A percentile compares a stretch with the other conserved stretches of the same genome.
These are phyloP conservation scores for Xylariomycetidae sp. DNA, from an alignment of 2,329 filamentous ascomycete genomes.

Conservation along the genomic window DNA sequence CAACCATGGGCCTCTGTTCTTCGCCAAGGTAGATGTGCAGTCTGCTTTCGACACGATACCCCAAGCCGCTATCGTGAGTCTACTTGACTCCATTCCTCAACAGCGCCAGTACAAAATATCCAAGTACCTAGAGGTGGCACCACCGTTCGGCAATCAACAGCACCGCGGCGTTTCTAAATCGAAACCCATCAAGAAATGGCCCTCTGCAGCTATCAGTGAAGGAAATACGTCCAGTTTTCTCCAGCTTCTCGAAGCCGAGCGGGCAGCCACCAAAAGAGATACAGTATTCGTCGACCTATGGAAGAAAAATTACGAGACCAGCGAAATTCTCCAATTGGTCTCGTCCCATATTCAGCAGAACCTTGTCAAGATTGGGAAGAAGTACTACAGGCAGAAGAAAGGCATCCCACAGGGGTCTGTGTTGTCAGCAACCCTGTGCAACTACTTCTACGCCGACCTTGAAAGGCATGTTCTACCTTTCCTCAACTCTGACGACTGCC, in stretches of 20 bases:
- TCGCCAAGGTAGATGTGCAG: constrained; percentile 88
- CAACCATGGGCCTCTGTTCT: constrained; percentile 54
- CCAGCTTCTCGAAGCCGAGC: constrained; percentile 34
- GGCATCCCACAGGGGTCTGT: constrained; percentile 94
- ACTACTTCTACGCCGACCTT: constrained; percentile 90
- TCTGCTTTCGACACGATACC: constrained; percentile 95
- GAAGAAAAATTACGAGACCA: constrained; percentile 49
- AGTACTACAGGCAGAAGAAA: constrained; percentile 76
- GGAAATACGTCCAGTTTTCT: constrained; percentile 38
- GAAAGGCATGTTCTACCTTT: constrained; percentile 67
- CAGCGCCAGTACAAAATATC: constrained; percentile 62
- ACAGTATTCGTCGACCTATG: constrained; percentile 72
- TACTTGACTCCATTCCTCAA: constrained; percentile 54
- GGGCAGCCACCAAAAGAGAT: constrained; percentile 47
- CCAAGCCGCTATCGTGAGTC: constrained; percentile 62
- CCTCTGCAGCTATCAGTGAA: constrained; percentile 41
- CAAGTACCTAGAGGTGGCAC: constrained; percentile 64
- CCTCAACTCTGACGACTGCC: constrained; percentile 47
- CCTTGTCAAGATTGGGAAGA: constrained; percentile 81
- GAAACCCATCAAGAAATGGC: constrained; percentile 44
- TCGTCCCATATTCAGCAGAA: constrained; percentile 78
- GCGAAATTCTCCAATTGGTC: constrained; percentile 62
- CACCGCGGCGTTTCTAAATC: constrained; percentile 16
- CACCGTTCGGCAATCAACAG: constrained; percentile 33
- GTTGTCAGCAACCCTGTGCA: constrained; percentile 81